These are phyloP conservation scores for Pythium oligandrum DNA, from an alignment of 352 stramenopile genomes.

Conservation along the genomic window DNA sequence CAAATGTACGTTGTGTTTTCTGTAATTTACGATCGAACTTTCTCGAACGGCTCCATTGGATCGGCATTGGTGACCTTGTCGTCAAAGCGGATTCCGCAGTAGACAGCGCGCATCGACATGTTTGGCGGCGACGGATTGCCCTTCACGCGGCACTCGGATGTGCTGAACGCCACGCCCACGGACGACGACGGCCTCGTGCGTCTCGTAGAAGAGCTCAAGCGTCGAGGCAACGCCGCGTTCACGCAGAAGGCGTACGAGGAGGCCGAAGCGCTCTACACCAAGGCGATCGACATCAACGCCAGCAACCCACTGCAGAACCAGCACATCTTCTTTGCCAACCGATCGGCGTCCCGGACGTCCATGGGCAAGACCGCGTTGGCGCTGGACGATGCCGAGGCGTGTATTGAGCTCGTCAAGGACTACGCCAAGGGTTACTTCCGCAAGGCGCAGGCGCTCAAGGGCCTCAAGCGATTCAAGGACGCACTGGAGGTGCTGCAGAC, in stretches of 20 bases:
- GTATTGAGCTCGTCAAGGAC: conserved; percentile 41
- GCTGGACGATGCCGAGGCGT: conserved; percentile 67
- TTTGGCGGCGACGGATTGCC: conserved; percentile 65
- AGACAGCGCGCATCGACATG: conserved; percentile 20
- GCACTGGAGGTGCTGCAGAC: conserved; percentile 58
- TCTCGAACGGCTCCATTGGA: not conserved
- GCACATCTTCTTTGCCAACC: conserved; percentile 88
- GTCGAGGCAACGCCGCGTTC: conserved; percentile 85
- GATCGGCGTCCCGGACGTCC: conserved; percentile 73
- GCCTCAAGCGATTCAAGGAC: conserved; percentile 65
- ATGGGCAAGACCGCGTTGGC: conserved; percentile 73
- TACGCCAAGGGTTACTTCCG: conserved; percentile 86
- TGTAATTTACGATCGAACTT: not conserved
- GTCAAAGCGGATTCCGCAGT: no score
- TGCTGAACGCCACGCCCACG: conserved; percentile 55
- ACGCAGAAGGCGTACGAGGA: conserved; percentile 83
- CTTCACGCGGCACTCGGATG: conserved; percentile 79
- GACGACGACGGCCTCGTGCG: conserved; percentile 44
- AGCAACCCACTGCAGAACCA: conserved; percentile 48
- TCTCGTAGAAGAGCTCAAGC: conserved; percentile 86
- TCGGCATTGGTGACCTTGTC: no score
- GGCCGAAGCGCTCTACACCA: conserved; percentile 95
- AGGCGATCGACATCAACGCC: conserved; percentile 86
- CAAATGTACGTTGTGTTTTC: not conserved
- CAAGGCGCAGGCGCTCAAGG: conserved; percentile 70